Evolutionary conservation across 441 rosid species (phyloP).

Genomic region (Cnidoscolus chayamansa): DNA sequence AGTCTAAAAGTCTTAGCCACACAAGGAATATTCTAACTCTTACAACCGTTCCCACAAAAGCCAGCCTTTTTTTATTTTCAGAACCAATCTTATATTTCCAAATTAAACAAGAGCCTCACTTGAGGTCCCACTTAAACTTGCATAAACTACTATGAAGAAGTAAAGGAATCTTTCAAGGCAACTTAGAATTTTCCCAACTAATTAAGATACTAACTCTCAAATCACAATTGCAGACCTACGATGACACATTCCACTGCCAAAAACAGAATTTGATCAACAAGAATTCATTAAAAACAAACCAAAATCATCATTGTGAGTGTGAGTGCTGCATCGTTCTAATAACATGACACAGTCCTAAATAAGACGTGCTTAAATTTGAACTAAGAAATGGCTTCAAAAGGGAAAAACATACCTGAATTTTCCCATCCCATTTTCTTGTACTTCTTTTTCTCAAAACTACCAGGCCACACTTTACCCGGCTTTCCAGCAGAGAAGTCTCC

Average conservation of each 20-base stretch:
- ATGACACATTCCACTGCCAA: conserved; percentile 4
- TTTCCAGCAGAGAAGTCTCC: conserved; percentile 58
- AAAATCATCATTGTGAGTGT: background rate
- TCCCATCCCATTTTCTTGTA: conserved; percentile 49
- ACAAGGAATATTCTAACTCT: conserved; percentile 25
- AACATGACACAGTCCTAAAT: background rate
- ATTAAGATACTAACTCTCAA: conserved; percentile 20
- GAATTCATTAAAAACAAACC: conserved; percentile 12
- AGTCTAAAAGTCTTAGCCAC: conserved; percentile 8
- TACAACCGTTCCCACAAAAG: conserved; percentile 26
- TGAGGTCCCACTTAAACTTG: conserved; percentile 32
- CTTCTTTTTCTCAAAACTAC: conserved; percentile 53
- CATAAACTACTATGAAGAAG: conserved; percentile 14
- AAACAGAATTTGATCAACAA: conserved; percentile 6
- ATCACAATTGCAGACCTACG: conserved; percentile 15
- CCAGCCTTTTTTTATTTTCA: conserved; percentile 19
- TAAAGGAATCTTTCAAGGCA: conserved; percentile 26
- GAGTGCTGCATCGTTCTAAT: background rate
- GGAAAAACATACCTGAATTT: conserved; percentile 43
- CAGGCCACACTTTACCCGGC: conserved; percentile 50
- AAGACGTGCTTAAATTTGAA: conserved; percentile 3
- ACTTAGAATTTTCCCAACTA: conserved; percentile 23
- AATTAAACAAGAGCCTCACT: conserved; percentile 30
- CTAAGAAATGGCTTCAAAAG: background rate
- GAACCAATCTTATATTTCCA: conserved; percentile 27